phyloP scores from a whole-genome alignment of 257 asterid species.

The Rehmannia glutinosa region DNA sequence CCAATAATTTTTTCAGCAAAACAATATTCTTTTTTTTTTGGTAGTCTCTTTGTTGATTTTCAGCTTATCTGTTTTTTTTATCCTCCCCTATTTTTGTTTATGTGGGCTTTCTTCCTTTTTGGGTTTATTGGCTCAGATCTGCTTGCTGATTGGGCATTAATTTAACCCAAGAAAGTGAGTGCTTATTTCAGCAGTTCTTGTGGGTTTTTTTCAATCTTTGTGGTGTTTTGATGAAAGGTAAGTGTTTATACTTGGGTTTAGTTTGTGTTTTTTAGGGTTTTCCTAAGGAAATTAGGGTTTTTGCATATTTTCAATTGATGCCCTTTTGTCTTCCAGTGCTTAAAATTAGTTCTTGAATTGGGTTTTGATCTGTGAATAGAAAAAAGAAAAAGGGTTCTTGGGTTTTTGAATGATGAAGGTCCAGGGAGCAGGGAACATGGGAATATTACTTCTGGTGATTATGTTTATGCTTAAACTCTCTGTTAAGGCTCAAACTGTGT shows the following conservation, averaged over 20 bases:
- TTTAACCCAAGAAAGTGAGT: not conserved
- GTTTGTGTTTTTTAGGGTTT: slow-evolving; percentile 8
- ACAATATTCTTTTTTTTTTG: not conserved
- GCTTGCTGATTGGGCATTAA: slow-evolving; percentile 18
- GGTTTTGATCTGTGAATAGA: slow-evolving; percentile 1
- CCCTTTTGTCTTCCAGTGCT: slow-evolving; percentile 5
- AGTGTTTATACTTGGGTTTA: slow-evolving; percentile 22
- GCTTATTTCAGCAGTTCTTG: slow-evolving; percentile 20
- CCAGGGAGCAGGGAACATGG: slow-evolving; percentile 29
- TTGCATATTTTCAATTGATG: not conserved
- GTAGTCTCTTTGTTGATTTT: not conserved
- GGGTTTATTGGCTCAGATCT: slow-evolving; percentile 42
- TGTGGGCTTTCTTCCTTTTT: not conserved
- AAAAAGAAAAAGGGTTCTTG: not conserved
- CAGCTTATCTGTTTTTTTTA: too few relatives aligned
- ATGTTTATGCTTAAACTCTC: slow-evolving; percentile 22
- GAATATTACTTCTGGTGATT: slow-evolving; percentile 30
- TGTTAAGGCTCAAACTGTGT: slow-evolving; percentile 40
- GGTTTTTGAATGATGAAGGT: slow-evolving; percentile 39
- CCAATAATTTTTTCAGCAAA: slow-evolving; percentile 15
- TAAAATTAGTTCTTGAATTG: slow-evolving; percentile 7
- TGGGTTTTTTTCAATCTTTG: slow-evolving; percentile 14
- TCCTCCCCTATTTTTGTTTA: not conserved
- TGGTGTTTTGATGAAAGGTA: slow-evolving; percentile 29
- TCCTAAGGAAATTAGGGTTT: slow-evolving; percentile 4